Evolutionary conservation across 1,284 basidiomycete genomes (phyloP).

Genomic region (Sporisorium reilianum): DNA sequence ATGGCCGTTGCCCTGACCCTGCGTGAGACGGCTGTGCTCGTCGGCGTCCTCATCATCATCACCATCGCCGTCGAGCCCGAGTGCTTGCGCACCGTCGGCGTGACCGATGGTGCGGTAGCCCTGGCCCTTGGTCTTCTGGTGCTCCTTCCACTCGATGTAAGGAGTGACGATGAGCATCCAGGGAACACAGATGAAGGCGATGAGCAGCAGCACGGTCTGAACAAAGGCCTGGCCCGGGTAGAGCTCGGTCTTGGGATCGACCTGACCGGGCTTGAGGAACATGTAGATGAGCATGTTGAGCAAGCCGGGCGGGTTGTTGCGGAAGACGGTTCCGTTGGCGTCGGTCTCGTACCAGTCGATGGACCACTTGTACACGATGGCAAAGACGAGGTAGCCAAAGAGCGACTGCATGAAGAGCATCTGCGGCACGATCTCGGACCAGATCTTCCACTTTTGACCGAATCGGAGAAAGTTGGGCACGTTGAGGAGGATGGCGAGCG

Average conservation of each 20-base stretch:
- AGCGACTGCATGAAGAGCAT: constrained; percentile 97
- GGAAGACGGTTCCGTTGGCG: constrained; percentile 71
- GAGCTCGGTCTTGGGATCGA: constrained; percentile 79
- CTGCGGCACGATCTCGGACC: constrained; percentile 94
- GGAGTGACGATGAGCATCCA: constrained; percentile 95
- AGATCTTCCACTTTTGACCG: constrained; percentile 86
- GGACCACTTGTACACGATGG: constrained; percentile 97
- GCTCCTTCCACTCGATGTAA: constrained; percentile 92
- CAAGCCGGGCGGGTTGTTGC: constrained; percentile 81
- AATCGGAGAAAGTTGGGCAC: constrained; percentile 94
- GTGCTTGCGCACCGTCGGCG: constrained; percentile 47
- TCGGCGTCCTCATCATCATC: constrained; percentile 70
- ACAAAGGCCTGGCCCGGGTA: constrained; percentile 89
- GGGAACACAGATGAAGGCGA: constrained; percentile 90
- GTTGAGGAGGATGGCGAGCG: constrained; percentile 95
- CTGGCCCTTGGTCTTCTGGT: constrained; percentile 83
- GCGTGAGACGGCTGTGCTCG: constrained; percentile 69
- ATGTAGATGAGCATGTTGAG: constrained; percentile 72
- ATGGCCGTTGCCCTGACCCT: constrained; percentile 73
- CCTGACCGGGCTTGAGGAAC: constrained; percentile 67
- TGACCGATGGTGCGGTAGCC: constrained; percentile 79
- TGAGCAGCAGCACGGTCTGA: constrained; percentile 82
- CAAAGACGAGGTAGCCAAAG: constrained; percentile 94
- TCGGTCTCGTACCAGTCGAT: constrained; percentile 84
- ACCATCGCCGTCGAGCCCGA: constrained; percentile 45